Evolutionary conservation across 257 asterid genomes (phyloP), one percentile per base, ranked within the genome.

Genomic region (Solanum pennellii): DNA sequence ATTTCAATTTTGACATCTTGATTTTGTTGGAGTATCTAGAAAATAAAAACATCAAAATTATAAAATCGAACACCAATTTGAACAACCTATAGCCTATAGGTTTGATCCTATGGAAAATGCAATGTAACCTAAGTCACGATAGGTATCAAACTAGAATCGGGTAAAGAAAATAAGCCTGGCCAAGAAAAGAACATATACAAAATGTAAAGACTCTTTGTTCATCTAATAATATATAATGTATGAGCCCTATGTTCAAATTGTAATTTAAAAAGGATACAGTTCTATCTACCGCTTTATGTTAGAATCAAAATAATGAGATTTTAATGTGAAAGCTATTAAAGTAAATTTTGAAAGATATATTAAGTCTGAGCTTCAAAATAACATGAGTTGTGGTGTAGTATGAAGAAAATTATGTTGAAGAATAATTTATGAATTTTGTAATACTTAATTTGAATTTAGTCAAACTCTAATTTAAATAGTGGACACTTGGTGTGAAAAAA

Each of bases 31-130:
- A 45, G 84, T 0, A 27, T 12, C 84, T 79, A 16, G 42, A 79
- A 45, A 47, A 47, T 8, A 27, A 27, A 47, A 79, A 5, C 42
- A 45, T 45, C 84, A 79, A 29, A 79, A 45, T 27, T 62, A n/a
- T n/a, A 10, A 79, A 79, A 79, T 41, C 9, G 16, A 47, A 1
- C 84, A 10, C 16, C 41, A 45, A 45, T 27, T 45, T 79, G 35
- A 45, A 79, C 15, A 52, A 52, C 0, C 62, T 52, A 52, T 41
- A 39, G 9, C n/a, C 42, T 41, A 41, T 76, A 76, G 25, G 41
- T 45, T 79, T 79, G 65, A 79, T 47, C 76, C 76, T 14, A 9
- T 27, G 16, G 65, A 44, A 79, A 79, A 47, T 79, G n/a, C 66
- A 27, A 79, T 39, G 65, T 23, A 16, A 79, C 27, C 10, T 16